Base-by-base conservation (phyloP, 768 basidiomycete genomes). In the Sporobolomyces pararoseus region DNA sequence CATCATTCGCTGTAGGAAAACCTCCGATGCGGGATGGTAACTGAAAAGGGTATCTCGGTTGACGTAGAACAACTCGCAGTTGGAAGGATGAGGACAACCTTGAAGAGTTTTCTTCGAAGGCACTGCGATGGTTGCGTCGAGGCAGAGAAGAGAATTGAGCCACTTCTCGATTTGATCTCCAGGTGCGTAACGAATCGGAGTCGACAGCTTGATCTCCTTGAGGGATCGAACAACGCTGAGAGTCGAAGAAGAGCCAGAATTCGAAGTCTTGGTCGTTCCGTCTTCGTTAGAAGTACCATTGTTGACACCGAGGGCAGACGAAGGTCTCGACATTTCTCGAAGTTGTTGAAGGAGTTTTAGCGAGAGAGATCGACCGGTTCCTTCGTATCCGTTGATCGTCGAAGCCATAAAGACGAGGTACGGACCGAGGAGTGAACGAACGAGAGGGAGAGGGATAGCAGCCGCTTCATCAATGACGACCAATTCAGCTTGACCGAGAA, bases 371-470 rank as follows among this genome's bases (percentile, higher is more conserved):
- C 96, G 90, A n/a, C 96, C 96, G 0, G 96, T 98, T 32, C 96
- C 96, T 84, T 98, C 96, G 80, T 99, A 99, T 47, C 96, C 96
- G 78, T 97, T 98, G 81, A 99, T 93, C 1, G 96, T 99, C n/a
- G 93, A 96, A 2, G 96, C 91, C 84, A 98, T 88, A 83, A 98
- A 98, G 59, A 98, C 93, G 42, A 98, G 89, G 81, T 98, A 98
- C 0, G 84, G 84, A 0, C 96, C 96, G 63, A 99, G 87, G 71
- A 99, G 89, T 75, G 91, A 91, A 65, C 89, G 87, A 23, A 99
- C 95, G 42, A 99, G 87, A 3, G 95, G 93, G 23, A 98, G 85
- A 1, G 96, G 96, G 62, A 98, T 98, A 25, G 96, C 96, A 13
- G 96, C 96, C 10, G 95, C 95, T 80, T 99, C 96, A 76, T 99